Base-by-base conservation (phyloP, 1,139 yeast species). In the Zygoascus sp. region DNA sequence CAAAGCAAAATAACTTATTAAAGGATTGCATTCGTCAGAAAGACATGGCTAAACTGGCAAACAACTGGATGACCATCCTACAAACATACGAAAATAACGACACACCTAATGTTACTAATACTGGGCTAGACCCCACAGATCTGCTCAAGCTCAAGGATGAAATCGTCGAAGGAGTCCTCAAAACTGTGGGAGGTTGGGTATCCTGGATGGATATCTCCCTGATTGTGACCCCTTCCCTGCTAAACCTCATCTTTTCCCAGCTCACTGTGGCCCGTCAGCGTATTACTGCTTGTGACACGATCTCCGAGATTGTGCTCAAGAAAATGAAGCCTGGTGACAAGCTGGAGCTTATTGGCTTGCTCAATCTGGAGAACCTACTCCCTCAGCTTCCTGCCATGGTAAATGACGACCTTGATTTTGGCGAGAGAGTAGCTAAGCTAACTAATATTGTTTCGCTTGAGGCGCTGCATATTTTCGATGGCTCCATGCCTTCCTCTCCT, bases 131-230 rank as follows among this genome's bases (percentile, higher is more conserved):
- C 25, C 7, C 40, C 19, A 42, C 30, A 3, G 36, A 22, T 20
- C 44, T 44, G 48, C 5, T 28, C 21, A 13, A 35, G 4, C 46
- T 71, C 38, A 52, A 74, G 8, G 62, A 62, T 36, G 84, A 76
- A 17, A 77, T 83, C 41, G 62, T 83, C 48, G 79, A 76, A 51
- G 75, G 77, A 49, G 70, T 81, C n/a, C 72, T 88, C 48, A 73
- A 74, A 47, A 81, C 81, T 48, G 77, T 92, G 48, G 97, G 97
- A 6, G 80, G 81, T 19, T 94, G 86, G 74, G 86, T 89, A 23
- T 83, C 90, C 25, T 94, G 99, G 99, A 88, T 92, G 66, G 98
- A 94, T 60, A 86, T 92, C 53, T 74, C 81, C 25, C 70, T 92
- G 52, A 82, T 94, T 51, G 78, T 90, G 30, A 80, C 81, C 45